Conservation (phyloP, 2,329 filamentous ascomycete genomes). For the Fusarium paranaense region DNA sequence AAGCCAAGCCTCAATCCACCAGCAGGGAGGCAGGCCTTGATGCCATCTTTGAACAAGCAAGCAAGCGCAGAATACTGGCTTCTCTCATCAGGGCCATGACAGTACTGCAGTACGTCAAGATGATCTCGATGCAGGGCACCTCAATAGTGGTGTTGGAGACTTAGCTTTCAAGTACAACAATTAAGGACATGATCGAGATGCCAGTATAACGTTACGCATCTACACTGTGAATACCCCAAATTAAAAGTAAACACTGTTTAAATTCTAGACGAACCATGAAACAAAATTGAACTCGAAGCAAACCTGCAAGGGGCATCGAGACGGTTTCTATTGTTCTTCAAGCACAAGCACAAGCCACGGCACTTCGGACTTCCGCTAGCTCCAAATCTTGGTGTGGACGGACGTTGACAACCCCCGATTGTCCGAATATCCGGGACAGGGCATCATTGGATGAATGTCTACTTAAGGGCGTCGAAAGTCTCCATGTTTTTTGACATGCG, state of each 20-base stretch:
- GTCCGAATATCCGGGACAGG: background rate
- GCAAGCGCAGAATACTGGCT: no score
- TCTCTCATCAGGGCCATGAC: no score
- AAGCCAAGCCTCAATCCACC: no score
- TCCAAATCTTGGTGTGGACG: background rate
- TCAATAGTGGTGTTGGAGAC: no score
- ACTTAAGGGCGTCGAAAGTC: slow-evolving; percentile 5
- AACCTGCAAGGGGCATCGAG: background rate
- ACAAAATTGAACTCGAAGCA: background rate
- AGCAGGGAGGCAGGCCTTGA: no score
- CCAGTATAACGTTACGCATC: background rate
- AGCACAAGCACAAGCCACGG: background rate
- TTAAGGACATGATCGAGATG: background rate
- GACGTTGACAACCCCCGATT: background rate
- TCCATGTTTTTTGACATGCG: slow-evolving; percentile 12
- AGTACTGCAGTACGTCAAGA: no score
- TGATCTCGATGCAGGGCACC: no score
- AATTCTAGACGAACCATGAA: background rate
- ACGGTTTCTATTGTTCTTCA: background rate
- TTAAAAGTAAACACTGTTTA: background rate
- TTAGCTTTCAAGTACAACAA: background rate
- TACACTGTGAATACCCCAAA: background rate
- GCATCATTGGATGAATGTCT: slow-evolving; percentile 6
- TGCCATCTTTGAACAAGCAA: no score
- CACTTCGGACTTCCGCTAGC: background rate